Conservation (phyloP, 2,329 filamentous ascomycete species). For the Hypocrella siamensis region DNA sequence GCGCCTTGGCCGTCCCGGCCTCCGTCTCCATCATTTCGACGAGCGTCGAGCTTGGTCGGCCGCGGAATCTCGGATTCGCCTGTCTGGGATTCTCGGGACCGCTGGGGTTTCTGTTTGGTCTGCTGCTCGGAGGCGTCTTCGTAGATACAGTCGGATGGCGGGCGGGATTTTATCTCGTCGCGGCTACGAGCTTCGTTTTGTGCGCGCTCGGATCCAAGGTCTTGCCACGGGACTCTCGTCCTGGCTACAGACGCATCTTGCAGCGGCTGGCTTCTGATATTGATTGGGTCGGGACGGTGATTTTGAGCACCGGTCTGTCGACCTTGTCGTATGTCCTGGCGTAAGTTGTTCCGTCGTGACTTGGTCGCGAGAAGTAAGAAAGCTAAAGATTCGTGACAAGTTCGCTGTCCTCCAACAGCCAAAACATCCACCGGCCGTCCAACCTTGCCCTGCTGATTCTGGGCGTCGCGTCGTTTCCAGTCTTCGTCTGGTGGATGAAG, state of each 20-base stretch:
- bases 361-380: no score
- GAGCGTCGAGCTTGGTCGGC: neutral
- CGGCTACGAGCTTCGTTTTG: constrained; percentile 1
- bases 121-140: constrained; percentile 28
- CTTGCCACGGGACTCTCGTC: neutral
- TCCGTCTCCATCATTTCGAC: neutral
- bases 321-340: neutral
- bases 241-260: neutral
- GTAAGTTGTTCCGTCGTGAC: no score
- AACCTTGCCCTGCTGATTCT: neutral
- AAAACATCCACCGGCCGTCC: neutral
- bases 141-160: constrained; percentile 25
- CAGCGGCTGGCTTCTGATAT: neutral
- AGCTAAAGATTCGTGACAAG: no score
- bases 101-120: constrained; percentile 25
- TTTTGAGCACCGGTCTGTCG: neutral
- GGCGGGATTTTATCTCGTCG: constrained; percentile 19
- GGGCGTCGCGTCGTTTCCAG: neutral
- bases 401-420: neutral
- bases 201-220: constrained; percentile 10
- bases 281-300: neutral
- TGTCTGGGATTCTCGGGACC: constrained; percentile 12
- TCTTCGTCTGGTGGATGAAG: neutral
- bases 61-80: neutral
- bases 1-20: neutral